These are phyloP conservation scores for Neonectria magnoliae DNA, from an alignment of 2,329 filamentous ascomycete genomes.

Conservation along the genomic window DNA sequence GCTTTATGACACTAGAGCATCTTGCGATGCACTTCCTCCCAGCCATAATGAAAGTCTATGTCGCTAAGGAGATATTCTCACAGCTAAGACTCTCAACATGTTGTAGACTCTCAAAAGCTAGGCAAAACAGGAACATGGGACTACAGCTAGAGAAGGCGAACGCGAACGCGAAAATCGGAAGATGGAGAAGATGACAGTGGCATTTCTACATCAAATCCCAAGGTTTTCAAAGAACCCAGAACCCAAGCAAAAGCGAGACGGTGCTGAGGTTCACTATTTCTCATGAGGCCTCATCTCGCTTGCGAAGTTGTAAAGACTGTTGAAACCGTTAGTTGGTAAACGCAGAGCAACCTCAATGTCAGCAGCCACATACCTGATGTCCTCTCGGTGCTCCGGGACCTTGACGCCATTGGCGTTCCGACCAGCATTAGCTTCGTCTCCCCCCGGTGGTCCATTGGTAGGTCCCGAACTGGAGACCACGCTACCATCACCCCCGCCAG, in stretches of 20 bases:
- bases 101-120: too few relatives aligned
- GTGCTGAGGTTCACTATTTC: background rate
- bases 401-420: background rate
- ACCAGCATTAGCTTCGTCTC: background rate
- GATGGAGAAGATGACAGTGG: too few relatives aligned
- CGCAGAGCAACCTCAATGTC: rapidly evolving
- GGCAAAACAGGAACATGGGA: too few relatives aligned
- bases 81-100: too few relatives aligned
- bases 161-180: too few relatives aligned
- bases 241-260: too few relatives aligned
- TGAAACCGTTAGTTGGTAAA: background rate
- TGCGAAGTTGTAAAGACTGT: conserved; percentile 29
- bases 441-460: background rate
- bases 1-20: too few relatives aligned
- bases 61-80: too few relatives aligned
- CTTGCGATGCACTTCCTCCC: too few relatives aligned
- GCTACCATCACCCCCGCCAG: background rate
- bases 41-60: conserved; percentile 13
- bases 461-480: background rate
- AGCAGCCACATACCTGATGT: conserved; percentile 22
- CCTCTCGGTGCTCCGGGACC: conserved; percentile 12
- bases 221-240: too few relatives aligned
- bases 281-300: background rate
- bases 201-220: too few relatives aligned
- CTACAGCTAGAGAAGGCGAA: too few relatives aligned